phyloP scores from a whole-genome alignment of 2,329 filamentous ascomycete species.

The Ophiocordyceps unilateralis region DNA sequence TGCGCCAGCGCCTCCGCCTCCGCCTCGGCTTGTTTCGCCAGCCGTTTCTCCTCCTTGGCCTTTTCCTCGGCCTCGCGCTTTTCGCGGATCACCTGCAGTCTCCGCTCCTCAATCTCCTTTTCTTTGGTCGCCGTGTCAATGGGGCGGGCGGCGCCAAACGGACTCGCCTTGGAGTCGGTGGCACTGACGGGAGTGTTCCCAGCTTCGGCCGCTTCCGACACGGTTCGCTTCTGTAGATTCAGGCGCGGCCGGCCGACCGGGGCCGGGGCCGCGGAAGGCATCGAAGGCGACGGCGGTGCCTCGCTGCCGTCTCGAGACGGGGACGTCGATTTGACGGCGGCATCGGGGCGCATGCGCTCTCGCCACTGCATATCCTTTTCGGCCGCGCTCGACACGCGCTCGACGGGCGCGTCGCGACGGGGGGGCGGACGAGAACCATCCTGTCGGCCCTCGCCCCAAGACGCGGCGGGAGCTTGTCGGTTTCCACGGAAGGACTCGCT shows the following conservation, averaged over 20 bases:
- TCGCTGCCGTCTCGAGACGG: slow-evolving; percentile 51
- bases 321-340: slow-evolving; percentile 37
- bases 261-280: slow-evolving; percentile 29
- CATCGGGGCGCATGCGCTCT: slow-evolving; percentile 74
- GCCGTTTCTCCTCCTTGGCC: slow-evolving; percentile 54
- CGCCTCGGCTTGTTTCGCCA: slow-evolving; percentile 45
- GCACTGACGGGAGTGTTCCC: slow-evolving; percentile 33
- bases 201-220: slow-evolving; percentile 49
- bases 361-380: slow-evolving; percentile 93
- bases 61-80: slow-evolving; percentile 83
- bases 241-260: slow-evolving; percentile 56
- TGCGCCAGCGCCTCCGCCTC: slow-evolving; percentile 16
- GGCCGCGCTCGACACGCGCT: slow-evolving; percentile 64
- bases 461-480: slow-evolving; percentile 55
- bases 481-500: slow-evolving; percentile 41
- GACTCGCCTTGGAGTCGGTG: slow-evolving; percentile 66
- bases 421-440: slow-evolving; percentile 61
- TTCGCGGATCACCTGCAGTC: slow-evolving; percentile 52
- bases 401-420: slow-evolving; percentile 48
- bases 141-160: slow-evolving; percentile 82
- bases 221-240: slow-evolving; percentile 81
- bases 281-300: slow-evolving; percentile 57
- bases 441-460: slow-evolving; percentile 57
- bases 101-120: slow-evolving; percentile 79
- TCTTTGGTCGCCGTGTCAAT: slow-evolving; percentile 87